Percentiles rank a stretch among this genome's conserved stretches.
These are phyloP conservation scores for Biscogniauxia marginata DNA, from an alignment of 2,329 filamentous ascomycete genomes.

Conservation along the genomic window DNA sequence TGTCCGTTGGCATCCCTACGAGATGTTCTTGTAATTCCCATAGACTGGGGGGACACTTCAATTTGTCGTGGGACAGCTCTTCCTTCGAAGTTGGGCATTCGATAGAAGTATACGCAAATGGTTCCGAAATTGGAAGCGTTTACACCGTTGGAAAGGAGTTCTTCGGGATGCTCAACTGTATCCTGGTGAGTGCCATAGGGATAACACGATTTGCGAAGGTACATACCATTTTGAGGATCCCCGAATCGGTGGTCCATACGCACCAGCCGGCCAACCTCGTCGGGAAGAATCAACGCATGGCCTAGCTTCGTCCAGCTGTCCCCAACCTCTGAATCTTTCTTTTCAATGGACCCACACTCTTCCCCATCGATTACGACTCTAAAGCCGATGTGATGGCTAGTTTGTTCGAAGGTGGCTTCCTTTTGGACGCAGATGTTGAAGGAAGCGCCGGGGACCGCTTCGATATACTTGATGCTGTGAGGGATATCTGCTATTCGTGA, in stretches of 20 bases:
- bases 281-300: neutral
- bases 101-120: neutral
- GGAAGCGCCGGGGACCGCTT: neutral
- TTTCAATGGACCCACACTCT: neutral
- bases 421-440: neutral
- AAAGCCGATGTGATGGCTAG: neutral
- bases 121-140: neutral
- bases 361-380: neutral
- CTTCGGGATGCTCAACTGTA: neutral
- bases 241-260: neutral
- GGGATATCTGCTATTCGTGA: neutral
- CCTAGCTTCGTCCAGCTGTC: neutral
- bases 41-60: neutral
- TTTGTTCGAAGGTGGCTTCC: neutral
- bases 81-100: neutral
- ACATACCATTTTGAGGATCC: neutral
- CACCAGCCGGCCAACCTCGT: neutral
- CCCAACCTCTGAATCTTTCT: neutral
- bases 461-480: neutral
- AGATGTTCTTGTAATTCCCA: neutral
- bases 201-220: neutral
- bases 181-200: neutral
- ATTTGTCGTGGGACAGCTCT: neutral
- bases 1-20: neutral
- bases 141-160: too few relatives aligned